These are phyloP conservation scores for Cynanchum wilfordii DNA, from an alignment of 257 asterid genomes.

Conservation along the genomic window DNA sequence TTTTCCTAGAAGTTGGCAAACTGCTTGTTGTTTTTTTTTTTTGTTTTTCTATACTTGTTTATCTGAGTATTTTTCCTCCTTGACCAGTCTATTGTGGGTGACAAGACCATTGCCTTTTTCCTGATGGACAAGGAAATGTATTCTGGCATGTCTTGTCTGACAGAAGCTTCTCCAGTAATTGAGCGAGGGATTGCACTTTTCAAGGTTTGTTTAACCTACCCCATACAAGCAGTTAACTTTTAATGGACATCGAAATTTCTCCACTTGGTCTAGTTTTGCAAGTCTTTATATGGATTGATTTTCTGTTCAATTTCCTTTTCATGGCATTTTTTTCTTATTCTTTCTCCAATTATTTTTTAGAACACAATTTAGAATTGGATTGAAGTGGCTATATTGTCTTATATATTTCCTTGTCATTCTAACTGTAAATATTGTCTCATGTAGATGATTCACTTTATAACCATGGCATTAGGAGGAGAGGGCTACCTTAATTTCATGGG, in stretches of 20 bases:
- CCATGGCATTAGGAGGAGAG: slow-evolving; percentile 97
- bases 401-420: neutral
- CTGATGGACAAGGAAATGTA: slow-evolving; percentile 98
- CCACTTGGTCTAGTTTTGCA: neutral
- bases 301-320: neutral
- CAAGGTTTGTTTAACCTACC: slow-evolving; percentile 54
- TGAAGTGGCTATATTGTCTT: neutral
- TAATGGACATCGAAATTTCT: neutral
- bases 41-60: slow-evolving; percentile 3
- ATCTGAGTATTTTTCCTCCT: slow-evolving; percentile 14
- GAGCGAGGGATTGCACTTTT: slow-evolving; percentile 92
- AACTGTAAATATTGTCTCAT: slow-evolving; percentile 11
- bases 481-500: slow-evolving; percentile 99
- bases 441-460: slow-evolving; percentile 95
- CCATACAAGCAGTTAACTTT: neutral
- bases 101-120: slow-evolving; percentile 79
- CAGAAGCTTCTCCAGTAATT: slow-evolving; percentile 70
- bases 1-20: neutral
- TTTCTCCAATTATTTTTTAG: neutral
- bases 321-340: neutral
- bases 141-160: slow-evolving; percentile 87
- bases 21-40: slow-evolving; percentile 11
- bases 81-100: slow-evolving; percentile 87
- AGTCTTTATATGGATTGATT: neutral
- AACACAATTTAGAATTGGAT: neutral